Evolutionary conservation across 371 early-diverging fungal species (phyloP), one percentile per base, ranked within the genome.

Genomic region (Lichtheimia ramosa): DNA sequence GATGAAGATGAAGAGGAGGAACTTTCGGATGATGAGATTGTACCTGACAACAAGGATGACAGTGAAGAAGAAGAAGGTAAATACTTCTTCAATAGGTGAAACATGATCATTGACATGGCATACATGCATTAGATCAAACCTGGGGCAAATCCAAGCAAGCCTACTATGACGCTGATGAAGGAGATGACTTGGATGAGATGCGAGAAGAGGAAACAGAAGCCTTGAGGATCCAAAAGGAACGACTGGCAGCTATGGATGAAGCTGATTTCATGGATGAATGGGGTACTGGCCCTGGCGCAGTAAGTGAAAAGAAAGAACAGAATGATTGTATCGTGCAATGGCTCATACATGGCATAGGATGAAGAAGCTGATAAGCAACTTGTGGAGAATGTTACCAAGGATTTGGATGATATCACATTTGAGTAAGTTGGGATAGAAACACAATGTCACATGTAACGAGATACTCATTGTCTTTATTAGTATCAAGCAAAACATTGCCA

Each of bases 151-250:
- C 71, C 40, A 89, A 86, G 61, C 70, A 80, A 54, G 83, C 77
- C 55, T 93, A 91, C 80, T 93, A 93, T 70, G 75, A 89, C 59
- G 89, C 88, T 3, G 93, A 93, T 39, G 89, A 92, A 51, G 86
- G 84, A 18, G 70, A 76, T 3, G 89, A 90, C 62, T 64, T 87
- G 27, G 89, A 86, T n/a, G 90, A 89, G 54, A 89, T 90, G 64
- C 85, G 85, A 40, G 94, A 93, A 61, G 96, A 97, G 68, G 97
- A 94, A 61, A 86, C 85, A 49, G 97, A 97, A 70, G 97, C 96
- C 1, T 70, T 93, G 57, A 85, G 91, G 61, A 76, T 97, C 61
- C 96, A 96, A 68, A 87, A 85, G 73, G 84, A 90, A 69, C 86
- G 85, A 34, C 65, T 92, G 15, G 83, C 86, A 25, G 79, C 83